Evolutionary conservation across 768 basidiomycete genomes (phyloP).

Genomic region (Podaxis sp.): DNA sequence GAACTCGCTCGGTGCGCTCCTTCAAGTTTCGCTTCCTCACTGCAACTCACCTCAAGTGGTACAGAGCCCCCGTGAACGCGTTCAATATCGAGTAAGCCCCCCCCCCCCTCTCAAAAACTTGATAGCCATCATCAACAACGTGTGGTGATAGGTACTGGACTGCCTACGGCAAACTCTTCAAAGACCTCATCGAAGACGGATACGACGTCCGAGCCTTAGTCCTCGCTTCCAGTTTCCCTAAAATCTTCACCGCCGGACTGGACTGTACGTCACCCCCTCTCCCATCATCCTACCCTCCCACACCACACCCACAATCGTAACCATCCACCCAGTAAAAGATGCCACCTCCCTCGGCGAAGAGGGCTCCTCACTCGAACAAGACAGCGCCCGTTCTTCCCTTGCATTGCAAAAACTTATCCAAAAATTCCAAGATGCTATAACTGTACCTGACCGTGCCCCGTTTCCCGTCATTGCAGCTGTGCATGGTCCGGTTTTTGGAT

Average conservation of each 20-base stretch:
- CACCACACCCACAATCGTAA: not conserved
- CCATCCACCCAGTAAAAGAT: slow-evolving; percentile 23
- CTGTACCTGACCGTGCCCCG: slow-evolving; percentile 58
- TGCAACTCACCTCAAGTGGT: no score
- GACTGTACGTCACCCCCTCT: slow-evolving; percentile 49
- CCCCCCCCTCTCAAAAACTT: no score
- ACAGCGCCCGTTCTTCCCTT: slow-evolving; percentile 51
- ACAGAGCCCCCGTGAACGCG: slow-evolving; percentile 64
- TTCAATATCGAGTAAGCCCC: slow-evolving; percentile 38
- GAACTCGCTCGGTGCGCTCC: slow-evolving; percentile 25
- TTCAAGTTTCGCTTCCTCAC: no score
- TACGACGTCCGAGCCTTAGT: slow-evolving; percentile 67
- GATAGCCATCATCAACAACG: no score
- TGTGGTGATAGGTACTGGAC: slow-evolving; percentile 42
- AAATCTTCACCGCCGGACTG: slow-evolving; percentile 79
- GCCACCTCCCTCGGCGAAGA: slow-evolving; percentile 21
- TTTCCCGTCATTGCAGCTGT: slow-evolving; percentile 84
- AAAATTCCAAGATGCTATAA: slow-evolving; percentile 68
- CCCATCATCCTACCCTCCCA: not conserved
- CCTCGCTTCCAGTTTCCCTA: slow-evolving; percentile 63
- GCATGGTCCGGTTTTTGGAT: slow-evolving; percentile 70
- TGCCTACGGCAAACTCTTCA: slow-evolving; percentile 61
- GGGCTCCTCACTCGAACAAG: slow-evolving; percentile 22
- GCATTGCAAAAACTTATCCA: slow-evolving; percentile 41
- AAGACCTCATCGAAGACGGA: slow-evolving; percentile 42